Percentiles rank a stretch among this genome's conserved stretches.
These are phyloP conservation scores for Musa troglodytarum DNA, from an alignment of 176 grass and related monocot genomes.

Conservation along the genomic window DNA sequence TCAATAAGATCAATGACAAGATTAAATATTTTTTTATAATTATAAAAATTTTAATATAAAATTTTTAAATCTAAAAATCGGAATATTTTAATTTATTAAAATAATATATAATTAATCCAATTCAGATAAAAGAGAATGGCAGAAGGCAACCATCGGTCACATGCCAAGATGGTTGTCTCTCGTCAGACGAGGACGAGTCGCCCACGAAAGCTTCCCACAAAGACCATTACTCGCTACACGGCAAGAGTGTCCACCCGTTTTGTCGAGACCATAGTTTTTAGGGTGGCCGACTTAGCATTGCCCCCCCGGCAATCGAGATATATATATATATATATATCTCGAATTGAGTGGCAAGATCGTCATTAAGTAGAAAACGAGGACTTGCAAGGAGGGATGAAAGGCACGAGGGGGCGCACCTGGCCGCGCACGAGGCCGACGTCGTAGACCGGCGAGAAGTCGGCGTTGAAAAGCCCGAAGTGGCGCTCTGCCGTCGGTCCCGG, in stretches of 20 bases:
- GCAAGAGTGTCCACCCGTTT: too few species aligned
- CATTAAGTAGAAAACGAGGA: not conserved
- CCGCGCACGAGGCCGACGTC: slow-evolving; percentile 63
- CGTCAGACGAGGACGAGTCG: not conserved
- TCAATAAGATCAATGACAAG: too few species aligned
- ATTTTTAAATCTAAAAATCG: too few species aligned
- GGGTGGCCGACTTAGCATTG: too few species aligned
- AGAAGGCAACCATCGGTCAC: not conserved
- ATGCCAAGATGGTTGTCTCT: not conserved
- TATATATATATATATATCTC: too few species aligned
- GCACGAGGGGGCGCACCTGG: not conserved
- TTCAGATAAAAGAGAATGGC: not conserved
- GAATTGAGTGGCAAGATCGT: not conserved
- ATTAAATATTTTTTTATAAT: too few species aligned
- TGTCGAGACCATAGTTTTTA: too few species aligned
- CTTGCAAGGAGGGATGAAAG: not conserved
- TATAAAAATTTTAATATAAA: too few species aligned
- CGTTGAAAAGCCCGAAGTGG: slow-evolving; percentile 64
- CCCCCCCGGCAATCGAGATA: too few species aligned
- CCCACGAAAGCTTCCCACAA: not conserved
- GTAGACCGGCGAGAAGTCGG: slow-evolving; percentile 61
- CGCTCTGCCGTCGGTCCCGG: slow-evolving; percentile 77
- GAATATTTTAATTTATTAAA: too few species aligned
- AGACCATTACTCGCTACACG: not conserved
- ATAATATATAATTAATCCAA: too few species aligned